Base-by-base conservation (phyloP, 805 yeast genomes). In the Kazachstania africana region DNA sequence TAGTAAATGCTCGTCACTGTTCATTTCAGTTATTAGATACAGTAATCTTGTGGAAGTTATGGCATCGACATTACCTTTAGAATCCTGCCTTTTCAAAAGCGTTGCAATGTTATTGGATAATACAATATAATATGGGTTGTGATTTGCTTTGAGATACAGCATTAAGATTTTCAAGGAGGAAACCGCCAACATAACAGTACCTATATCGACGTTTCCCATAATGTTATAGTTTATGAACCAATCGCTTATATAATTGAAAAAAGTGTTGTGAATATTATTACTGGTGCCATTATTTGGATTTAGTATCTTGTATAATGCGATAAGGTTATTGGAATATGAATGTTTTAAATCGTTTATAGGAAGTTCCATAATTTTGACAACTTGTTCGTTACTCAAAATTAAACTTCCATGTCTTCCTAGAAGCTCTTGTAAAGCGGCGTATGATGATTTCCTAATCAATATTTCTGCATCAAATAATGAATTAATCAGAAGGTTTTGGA, bases 371-470 rank as follows among this genome's bases (percentile, higher is more conserved):
- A 82, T 47, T 12, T 50, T 48, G 24, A 78, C 59, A 34, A 34
- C 40, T 36, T 36, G 48, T 5, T 10, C 27, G 20, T 27, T 43
- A 39, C 44, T 73, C 57, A 17, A 64, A 35, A 19, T 35, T 17
- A 22, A 25, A 8, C 31, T 20, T 9, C 55, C 56, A 47, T 73
- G 76, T 23, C 96, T 59, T 0, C 97, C 97, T 3, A 83, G 50
- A 12, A 79, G 63, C 45, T 87, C 97, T 48, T 87, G 96, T 5
- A 87, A 45, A 0, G 91, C 88, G 1, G 96, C 95, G 4, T 83
- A 63, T 1, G 87, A 77, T 12, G 95, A 87, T 35, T 93, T 62
- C 34, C 95, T 63, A 5, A 85, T 70, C 36, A 75, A 65, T 13
- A 83, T 59, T 33, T 85, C 95, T 15, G 64, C 58, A 48, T 87